These are phyloP conservation scores for Ophiosphaerella herpotricha DNA, from an alignment of 2,329 filamentous ascomycete genomes.

Conservation along the genomic window DNA sequence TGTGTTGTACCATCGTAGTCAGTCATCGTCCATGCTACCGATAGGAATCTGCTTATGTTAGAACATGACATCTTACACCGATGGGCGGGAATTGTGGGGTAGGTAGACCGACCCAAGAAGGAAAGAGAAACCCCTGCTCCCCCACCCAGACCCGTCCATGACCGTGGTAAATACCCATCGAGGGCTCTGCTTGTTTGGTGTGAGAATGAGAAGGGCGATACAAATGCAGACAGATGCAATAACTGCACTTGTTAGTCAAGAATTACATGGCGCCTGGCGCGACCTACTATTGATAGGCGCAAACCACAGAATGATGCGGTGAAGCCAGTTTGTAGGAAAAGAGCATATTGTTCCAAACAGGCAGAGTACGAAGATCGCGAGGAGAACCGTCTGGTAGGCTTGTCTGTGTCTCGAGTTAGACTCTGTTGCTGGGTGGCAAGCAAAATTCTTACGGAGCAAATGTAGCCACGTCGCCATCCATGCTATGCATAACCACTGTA, in stretches of 20 bases:
- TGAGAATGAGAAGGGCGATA: slow-evolving; percentile 61
- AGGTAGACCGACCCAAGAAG: slow-evolving; percentile 57
- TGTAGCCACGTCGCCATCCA: slow-evolving; percentile 56
- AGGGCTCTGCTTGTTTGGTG: slow-evolving; percentile 62
- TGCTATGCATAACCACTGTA: slow-evolving; percentile 64
- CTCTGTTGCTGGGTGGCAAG: neutral
- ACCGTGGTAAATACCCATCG: slow-evolving; percentile 66
- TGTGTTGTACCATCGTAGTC: slow-evolving; percentile 71
- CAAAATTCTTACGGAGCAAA: slow-evolving; percentile 60
- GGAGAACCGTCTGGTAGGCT: slow-evolving; percentile 61
- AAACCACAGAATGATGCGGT: slow-evolving; percentile 67
- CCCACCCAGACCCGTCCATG: slow-evolving; percentile 67
- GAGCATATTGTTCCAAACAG: slow-evolving; percentile 66
- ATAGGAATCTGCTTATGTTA: slow-evolving; percentile 51
- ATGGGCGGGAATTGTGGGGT: slow-evolving; percentile 1
- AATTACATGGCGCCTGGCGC: neutral
- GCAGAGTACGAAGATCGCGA: slow-evolving; percentile 61
- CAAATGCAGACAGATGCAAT: slow-evolving; percentile 65
- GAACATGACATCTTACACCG: neutral
- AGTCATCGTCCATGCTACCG: slow-evolving; percentile 68
- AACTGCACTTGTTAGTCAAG: slow-evolving; percentile 42
- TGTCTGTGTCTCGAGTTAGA: slow-evolving; percentile 48
- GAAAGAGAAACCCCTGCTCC: slow-evolving; percentile 65
- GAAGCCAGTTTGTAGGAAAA: slow-evolving; percentile 63
- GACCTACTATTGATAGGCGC: slow-evolving; percentile 65